Evolutionary conservation across 306 rosid genomes (phyloP), one percentile per base, ranked within the genome.

Genomic region (Lathyrus tuberosus): DNA sequence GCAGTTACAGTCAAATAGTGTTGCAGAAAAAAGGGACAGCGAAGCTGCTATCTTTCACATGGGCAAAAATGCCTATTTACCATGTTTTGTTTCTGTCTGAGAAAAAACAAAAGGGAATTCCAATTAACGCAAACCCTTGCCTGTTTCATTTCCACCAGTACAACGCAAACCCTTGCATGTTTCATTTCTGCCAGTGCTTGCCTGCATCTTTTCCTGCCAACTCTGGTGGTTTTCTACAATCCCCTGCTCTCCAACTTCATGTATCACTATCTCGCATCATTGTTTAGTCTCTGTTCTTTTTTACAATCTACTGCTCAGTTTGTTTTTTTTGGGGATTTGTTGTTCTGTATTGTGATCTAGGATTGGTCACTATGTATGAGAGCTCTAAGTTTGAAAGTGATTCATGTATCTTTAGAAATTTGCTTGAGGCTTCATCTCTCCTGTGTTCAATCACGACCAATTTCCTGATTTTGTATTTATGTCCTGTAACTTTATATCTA

Each of bases 401-500:
- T 42, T 62, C 20, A 12, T 17, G 3, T 69, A 49, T 43, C 65
- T 31, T 42, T 5, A 10, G 58, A 22, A 40, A 54, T 53, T 53
- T 38, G 22, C 56, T 16, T 60, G 40, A 63, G 56, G 46, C 37
- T n/a, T 59, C 54, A 40, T 18, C 7, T 28, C 14, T 67, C 9
- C 41, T 44, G n/a, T 61, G 70, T 63, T 69, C 33, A n/a, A 17
- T 62, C 33, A 52, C 44, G 4, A 14, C 41, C 16, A 46, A 42
- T 43, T 41, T 31, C 41, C 24, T 69, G 41, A 28, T 62, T 62
- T 70, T 69, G 15, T 14, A 17, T 57, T 62, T 13, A 69, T 63
- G 56, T 40, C 49, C 40, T 80, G 56, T 65, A 52, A 43, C 61
- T 66, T 30, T 35, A 35, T 35, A 35, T 35, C 10, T 35, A 35